Percentiles rank a stretch among this genome's conserved stretches.
phyloP scores from a whole-genome alignment of 2,329 filamentous ascomycete genomes.

The Clonostachys byssicola region DNA sequence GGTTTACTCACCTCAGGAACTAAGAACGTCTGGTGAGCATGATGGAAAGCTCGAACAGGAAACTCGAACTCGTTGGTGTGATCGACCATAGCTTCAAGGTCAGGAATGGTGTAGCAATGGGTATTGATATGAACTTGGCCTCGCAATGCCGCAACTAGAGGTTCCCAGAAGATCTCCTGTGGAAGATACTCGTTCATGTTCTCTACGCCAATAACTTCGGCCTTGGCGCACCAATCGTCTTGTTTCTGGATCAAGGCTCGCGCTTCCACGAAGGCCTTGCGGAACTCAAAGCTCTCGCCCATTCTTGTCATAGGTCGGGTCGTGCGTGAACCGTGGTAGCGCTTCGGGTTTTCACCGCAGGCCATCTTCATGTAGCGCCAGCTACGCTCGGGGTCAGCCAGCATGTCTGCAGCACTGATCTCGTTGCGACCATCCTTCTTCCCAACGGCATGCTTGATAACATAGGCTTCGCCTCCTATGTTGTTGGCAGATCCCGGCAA shows the following conservation, averaged over 20 bases:
- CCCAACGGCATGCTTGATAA: constrained; percentile 65
- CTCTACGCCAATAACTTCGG: constrained; percentile 42
- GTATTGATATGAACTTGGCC: constrained; percentile 68
- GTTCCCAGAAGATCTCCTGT: constrained; percentile 54
- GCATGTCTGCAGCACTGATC: constrained; percentile 57
- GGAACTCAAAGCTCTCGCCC: constrained; percentile 66
- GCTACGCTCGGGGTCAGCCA: constrained; percentile 59
- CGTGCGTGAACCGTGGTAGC: constrained; percentile 49
- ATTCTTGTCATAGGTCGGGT: constrained; percentile 30
- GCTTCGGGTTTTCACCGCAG: constrained; percentile 67
- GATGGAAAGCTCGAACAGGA: constrained; percentile 62
- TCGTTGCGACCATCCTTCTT: constrained; percentile 55
- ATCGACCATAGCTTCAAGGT: constrained; percentile 65
- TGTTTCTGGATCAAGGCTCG: constrained; percentile 51
- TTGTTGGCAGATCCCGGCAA: constrained; percentile 64
- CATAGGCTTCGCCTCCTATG: constrained; percentile 66
- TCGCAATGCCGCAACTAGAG: constrained; percentile 56
- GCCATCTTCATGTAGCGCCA: constrained; percentile 78
- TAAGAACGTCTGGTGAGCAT: constrained; percentile 58
- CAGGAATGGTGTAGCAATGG: constrained; percentile 67
- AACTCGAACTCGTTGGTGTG: constrained; percentile 72
- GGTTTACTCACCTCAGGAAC: constrained; percentile 51
- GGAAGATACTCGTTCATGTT: constrained; percentile 55
- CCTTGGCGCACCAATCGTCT: constrained; percentile 64
- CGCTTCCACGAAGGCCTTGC: constrained; percentile 64